Conservation (phyloP, 2,329 filamentous ascomycete species). For the Penicillium sp. region DNA sequence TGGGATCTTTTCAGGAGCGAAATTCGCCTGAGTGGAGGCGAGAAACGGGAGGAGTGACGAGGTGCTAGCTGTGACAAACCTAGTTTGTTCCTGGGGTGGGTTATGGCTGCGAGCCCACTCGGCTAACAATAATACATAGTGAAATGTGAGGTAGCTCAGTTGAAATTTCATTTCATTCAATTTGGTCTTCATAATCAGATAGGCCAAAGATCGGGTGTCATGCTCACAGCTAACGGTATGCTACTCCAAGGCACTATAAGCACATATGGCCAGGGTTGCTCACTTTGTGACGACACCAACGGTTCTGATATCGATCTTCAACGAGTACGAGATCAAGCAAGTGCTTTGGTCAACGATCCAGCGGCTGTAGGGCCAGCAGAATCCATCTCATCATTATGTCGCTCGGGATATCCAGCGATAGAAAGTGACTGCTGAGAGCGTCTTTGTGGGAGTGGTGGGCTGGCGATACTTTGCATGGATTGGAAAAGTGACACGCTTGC, state of each 20-base stretch:
- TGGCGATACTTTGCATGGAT: background rate
- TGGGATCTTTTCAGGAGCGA: background rate
- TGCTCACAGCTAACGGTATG: background rate
- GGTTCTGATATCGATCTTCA: background rate
- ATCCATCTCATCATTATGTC: background rate
- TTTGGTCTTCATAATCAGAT: background rate
- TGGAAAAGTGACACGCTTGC: background rate
- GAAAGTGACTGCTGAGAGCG: too few relatives aligned
- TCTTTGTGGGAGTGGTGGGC: background rate
- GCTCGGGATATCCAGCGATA: background rate
- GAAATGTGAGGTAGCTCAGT: background rate
- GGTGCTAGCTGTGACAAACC: background rate
- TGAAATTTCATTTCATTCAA: background rate
- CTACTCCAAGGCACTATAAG: background rate
- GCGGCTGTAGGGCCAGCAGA: background rate
- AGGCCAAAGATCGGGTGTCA: background rate
- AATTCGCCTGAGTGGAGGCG: background rate
- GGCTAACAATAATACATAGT: background rate
- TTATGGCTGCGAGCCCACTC: background rate
- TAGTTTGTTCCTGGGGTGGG: background rate
- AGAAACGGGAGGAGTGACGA: background rate
- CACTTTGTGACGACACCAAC: background rate
- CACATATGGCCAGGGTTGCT: background rate
- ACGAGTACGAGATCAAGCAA: accelerated
- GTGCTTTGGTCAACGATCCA: background rate